phyloP scores from a whole-genome alignment of 2,329 filamentous ascomycete species.

The Colletotrichum camelliae region DNA sequence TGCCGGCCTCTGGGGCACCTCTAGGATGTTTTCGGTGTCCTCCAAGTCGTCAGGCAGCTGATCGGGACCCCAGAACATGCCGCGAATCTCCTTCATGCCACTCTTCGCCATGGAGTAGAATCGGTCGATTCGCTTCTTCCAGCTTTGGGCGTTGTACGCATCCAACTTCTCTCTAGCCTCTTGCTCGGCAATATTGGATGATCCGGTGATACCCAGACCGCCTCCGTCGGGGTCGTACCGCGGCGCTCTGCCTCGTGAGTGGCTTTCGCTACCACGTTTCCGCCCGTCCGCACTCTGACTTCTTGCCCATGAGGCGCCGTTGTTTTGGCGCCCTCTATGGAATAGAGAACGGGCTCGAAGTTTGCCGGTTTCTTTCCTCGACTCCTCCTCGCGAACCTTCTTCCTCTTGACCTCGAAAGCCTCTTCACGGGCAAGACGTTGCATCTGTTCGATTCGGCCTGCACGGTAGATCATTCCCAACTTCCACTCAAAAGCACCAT shows the following conservation, averaged over 20 bases:
- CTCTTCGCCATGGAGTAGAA: conserved; percentile 72
- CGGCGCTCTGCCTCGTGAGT: conserved; percentile 50
- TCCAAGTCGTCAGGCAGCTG: conserved; percentile 81
- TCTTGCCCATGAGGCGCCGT: conserved; percentile 46
- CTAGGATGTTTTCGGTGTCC: conserved; percentile 83
- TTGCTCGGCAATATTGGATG: conserved; percentile 73
- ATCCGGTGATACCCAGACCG: conserved; percentile 70
- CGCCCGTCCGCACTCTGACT: conserved; percentile 63
- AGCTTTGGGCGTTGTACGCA: conserved; percentile 84
- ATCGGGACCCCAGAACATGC: conserved; percentile 82
- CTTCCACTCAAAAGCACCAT: conserved; percentile 98
- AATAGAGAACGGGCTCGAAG: conserved; percentile 61
- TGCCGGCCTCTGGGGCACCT: conserved; percentile 83
- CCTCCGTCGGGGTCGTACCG: conserved; percentile 83
- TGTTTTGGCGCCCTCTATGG: conserved; percentile 32
- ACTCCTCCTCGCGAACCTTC: conserved; percentile 77
- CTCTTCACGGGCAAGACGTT: conserved; percentile 87
- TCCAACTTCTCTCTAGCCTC: conserved; percentile 80
- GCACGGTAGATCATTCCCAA: conserved; percentile 91
- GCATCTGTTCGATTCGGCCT: conserved; percentile 87
- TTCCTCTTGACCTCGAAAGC: conserved; percentile 89
- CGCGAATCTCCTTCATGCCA: conserved; percentile 79
- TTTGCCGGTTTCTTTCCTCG: conserved; percentile 57
- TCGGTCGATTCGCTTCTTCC: conserved; percentile 89
- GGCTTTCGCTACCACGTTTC: conserved; percentile 34